Percentiles rank a stretch among this genome's conserved stretches.
Evolutionary conservation across 495 filamentous ascomycete genomes (phyloP).

Genomic region (Trichoderma erinaceum): DNA sequence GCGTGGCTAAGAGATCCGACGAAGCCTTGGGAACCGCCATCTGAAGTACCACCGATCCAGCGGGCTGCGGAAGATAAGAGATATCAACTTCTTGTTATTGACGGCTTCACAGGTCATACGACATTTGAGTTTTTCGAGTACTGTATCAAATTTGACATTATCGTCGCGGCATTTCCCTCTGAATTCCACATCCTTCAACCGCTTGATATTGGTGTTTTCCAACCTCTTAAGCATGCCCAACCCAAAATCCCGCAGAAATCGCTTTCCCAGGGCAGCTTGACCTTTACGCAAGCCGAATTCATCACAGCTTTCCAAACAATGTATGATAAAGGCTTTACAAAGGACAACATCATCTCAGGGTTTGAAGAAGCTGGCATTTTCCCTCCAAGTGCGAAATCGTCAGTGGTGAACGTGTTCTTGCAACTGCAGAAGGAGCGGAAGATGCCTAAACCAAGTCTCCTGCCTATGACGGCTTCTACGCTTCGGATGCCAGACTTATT

Average conservation of each 20-base stretch:
- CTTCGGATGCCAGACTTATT: too few relatives aligned
- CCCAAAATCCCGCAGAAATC: background rate
- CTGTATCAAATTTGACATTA: background rate
- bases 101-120: background rate
- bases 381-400: background rate
- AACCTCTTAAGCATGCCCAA: background rate
- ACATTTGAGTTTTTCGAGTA: background rate
- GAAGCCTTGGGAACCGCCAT: background rate
- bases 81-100: background rate
- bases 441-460: too few relatives aligned
- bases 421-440: background rate
- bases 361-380: background rate
- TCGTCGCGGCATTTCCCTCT: background rate
- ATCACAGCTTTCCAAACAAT: background rate
- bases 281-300: background rate
- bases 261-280: background rate
- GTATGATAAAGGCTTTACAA: background rate
- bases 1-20: background rate
- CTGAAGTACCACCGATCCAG: background rate
- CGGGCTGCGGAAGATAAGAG: background rate
- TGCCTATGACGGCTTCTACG: too few relatives aligned
- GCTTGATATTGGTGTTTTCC: background rate
- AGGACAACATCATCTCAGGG: background rate
- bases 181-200: background rate
- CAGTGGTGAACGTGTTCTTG: background rate